phyloP scores from a whole-genome alignment of 2,329 filamentous ascomycete species.

The Fusarium pininemorale region DNA sequence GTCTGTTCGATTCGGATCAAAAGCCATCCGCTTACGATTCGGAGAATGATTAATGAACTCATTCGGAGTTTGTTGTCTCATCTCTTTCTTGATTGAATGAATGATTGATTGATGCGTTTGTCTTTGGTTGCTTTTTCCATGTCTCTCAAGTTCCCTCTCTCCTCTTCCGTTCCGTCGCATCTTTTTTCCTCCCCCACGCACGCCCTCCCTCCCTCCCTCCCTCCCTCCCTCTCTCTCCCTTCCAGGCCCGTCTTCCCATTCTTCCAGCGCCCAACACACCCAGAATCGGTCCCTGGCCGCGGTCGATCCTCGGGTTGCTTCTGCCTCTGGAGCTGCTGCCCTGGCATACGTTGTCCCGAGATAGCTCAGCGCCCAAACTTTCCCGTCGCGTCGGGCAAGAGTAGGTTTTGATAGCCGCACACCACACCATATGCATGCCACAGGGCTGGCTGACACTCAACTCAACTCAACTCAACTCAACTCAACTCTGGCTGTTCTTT shows the following conservation, averaged over 20 bases:
- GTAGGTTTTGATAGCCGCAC: slow-evolving; percentile 19
- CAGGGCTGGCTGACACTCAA: slow-evolving; percentile 17
- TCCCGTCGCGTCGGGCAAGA: slow-evolving; percentile 10
- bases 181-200: slow-evolving; percentile 15
- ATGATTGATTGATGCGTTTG: slow-evolving; percentile 1
- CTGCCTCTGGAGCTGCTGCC: neutral
- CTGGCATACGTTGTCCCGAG: slow-evolving; percentile 21
- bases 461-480: neutral
- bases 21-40: slow-evolving; percentile 3
- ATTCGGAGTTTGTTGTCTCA: slow-evolving; percentile 12
- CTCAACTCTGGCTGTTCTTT: neutral
- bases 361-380: slow-evolving; percentile 19
- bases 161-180: slow-evolving; percentile 1
- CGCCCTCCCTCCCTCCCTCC: neutral
- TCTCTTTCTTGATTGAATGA: neutral
- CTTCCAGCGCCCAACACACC: slow-evolving; percentile 21
- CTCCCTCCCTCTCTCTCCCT: neutral
- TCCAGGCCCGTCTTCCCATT: neutral
- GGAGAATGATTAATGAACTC: neutral
- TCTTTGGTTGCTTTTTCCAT: slow-evolving; percentile 21
- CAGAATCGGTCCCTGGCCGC: slow-evolving; percentile 17
- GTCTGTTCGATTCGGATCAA: neutral
- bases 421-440: slow-evolving; percentile 10
- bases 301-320: slow-evolving; percentile 1
- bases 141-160: slow-evolving; percentile 26